These are phyloP conservation scores for Turnera subulata DNA, from an alignment of 345 rosid genomes.

Conservation along the genomic window DNA sequence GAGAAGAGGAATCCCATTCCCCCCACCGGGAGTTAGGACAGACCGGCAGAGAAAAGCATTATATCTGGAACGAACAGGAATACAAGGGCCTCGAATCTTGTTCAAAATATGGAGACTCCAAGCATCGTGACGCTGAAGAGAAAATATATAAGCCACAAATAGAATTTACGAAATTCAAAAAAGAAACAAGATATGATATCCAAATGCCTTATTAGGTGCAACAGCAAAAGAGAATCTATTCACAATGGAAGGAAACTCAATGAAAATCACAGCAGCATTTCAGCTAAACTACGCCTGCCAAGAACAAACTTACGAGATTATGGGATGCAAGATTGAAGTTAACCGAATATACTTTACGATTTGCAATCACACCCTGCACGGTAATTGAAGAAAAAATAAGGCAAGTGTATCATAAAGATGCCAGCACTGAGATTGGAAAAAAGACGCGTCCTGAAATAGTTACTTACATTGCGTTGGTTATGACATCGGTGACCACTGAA, in stretches of 20 bases:
- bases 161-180: not conserved
- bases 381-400: constrained; percentile 8
- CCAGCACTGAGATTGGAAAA: not conserved
- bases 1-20: constrained; percentile 45
- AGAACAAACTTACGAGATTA: constrained; percentile 5
- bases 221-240: not conserved
- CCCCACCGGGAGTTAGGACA: constrained; percentile 43
- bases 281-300: constrained; percentile 35
- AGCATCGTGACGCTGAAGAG: constrained; percentile 48
- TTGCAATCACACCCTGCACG: constrained; percentile 37
- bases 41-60: constrained; percentile 53
- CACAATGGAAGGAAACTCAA: not conserved
- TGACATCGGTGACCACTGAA: constrained; percentile 33
- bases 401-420: not conserved
- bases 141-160: constrained; percentile 14
- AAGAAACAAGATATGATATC: too few relatives aligned
- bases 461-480: constrained; percentile 30
- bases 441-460: not conserved
- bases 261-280: not conserved
- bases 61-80: constrained; percentile 40
- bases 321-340: constrained; percentile 48
- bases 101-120: constrained; percentile 55
- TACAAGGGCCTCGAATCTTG: constrained; percentile 31
- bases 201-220: not conserved
- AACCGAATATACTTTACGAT: constrained; percentile 35